Evolutionary conservation across 768 basidiomycete species (phyloP).

Genomic region (Cantharellus anzutake): DNA sequence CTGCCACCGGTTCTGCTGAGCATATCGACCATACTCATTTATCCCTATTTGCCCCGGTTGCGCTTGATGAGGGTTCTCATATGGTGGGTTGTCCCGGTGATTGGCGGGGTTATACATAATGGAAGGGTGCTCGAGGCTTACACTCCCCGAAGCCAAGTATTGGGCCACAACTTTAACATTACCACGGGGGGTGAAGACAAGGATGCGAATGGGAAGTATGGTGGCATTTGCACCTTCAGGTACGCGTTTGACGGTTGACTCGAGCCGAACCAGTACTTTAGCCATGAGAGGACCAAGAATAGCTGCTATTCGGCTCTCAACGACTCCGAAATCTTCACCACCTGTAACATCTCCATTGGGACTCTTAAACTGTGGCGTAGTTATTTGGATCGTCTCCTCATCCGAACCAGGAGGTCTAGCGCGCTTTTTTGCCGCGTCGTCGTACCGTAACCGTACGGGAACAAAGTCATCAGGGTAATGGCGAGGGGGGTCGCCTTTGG

Average conservation of each 20-base stretch:
- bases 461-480: conserved; percentile 32
- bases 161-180: conserved; percentile 71
- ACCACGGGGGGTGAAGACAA: conserved; percentile 87
- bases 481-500: conserved; percentile 18
- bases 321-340: conserved; percentile 60
- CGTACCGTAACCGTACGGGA: conserved; percentile 49
- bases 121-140: conserved; percentile 67
- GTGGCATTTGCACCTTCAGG: conserved; percentile 33
- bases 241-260: conserved; percentile 49
- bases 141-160: conserved; percentile 43
- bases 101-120: conserved; percentile 38
- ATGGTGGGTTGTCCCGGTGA: conserved; percentile 41
- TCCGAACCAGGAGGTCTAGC: conserved; percentile 15
- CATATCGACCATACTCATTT: conserved; percentile 20
- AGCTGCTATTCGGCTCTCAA: conserved; percentile 72
- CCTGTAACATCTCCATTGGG: conserved; percentile 25
- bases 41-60: conserved; percentile 29
- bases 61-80: conserved; percentile 79
- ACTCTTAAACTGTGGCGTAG: conserved; percentile 34
- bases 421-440: conserved; percentile 37
- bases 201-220: conserved; percentile 64
- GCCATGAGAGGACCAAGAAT: conserved; percentile 68
- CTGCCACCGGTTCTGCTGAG: conserved; percentile 31
- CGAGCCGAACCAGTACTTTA: conserved; percentile 63
- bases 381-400: conserved; percentile 61